Evolutionary conservation across 345 rosid species (phyloP).

Genomic region (Kernera saxatilis): DNA sequence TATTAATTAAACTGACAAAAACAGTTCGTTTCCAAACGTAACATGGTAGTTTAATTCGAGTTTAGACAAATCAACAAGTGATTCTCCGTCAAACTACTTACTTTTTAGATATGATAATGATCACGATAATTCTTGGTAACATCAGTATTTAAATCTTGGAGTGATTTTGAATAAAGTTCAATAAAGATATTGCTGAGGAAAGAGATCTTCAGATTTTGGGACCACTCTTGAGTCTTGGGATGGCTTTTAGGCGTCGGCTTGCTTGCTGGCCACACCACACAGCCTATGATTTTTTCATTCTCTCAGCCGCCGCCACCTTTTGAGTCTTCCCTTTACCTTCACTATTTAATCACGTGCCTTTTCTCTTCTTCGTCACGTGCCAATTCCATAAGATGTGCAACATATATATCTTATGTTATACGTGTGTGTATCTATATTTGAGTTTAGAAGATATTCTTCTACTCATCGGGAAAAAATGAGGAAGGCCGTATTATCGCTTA

Average conservation of each 20-base stretch:
- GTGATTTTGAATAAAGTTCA: not conserved
- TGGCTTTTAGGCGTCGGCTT: slow-evolving; percentile 26
- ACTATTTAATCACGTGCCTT: slow-evolving; percentile 18
- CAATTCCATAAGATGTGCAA: not conserved
- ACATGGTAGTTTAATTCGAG: not conserved
- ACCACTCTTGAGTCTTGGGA: slow-evolving; percentile 25
- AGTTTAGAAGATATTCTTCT: not conserved
- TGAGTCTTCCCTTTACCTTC: not conserved
- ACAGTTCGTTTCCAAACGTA: no score
- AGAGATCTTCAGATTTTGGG: slow-evolving; percentile 16
- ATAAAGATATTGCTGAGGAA: slow-evolving; percentile 8
- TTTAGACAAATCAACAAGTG: not conserved
- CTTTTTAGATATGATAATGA: not conserved
- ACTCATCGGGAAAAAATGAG: slow-evolving; percentile 16
- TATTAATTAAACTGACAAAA: no score
- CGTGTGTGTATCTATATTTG: not conserved
- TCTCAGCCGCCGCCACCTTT: slow-evolving; percentile 16
- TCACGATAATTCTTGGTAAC: not conserved
- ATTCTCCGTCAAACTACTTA: not conserved
- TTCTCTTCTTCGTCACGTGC: slow-evolving; percentile 15
- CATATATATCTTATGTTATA: slow-evolving; percentile 7
- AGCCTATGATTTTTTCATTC: slow-evolving; percentile 12
- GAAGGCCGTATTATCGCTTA: not conserved
- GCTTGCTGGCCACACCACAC: slow-evolving; percentile 23
- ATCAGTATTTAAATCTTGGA: not conserved